Conservation (phyloP, 2,329 filamentous ascomycete genomes). For the Scytalidium lignicola region DNA sequence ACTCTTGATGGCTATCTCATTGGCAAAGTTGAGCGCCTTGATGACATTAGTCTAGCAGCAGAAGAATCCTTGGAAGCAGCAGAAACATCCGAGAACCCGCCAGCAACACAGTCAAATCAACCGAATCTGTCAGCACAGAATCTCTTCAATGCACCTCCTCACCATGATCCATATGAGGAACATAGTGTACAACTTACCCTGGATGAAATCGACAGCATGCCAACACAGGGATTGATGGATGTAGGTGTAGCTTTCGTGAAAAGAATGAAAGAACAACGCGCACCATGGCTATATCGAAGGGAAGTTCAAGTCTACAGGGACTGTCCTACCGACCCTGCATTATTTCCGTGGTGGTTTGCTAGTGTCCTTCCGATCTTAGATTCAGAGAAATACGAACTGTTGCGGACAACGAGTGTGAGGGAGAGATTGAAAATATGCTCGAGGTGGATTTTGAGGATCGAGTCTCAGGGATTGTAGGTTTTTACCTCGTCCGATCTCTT, state of each 20-base stretch:
- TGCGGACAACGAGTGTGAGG: slow-evolving; percentile 70
- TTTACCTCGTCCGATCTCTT: neutral
- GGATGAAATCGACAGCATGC: slow-evolving; percentile 33
- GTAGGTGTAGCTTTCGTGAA: slow-evolving; percentile 62
- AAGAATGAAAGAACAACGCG: slow-evolving; percentile 63
- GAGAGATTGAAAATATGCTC: slow-evolving; percentile 80
- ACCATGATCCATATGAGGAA: slow-evolving; percentile 10
- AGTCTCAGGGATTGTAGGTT: slow-evolving; percentile 8
- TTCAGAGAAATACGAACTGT: slow-evolving; percentile 70
- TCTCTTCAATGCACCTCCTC: slow-evolving; percentile 15
- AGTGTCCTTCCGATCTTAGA: slow-evolving; percentile 74
- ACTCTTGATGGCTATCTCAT: slow-evolving; percentile 72
- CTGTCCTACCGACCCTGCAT: slow-evolving; percentile 67
- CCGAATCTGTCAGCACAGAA: slow-evolving; percentile 13
- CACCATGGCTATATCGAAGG: slow-evolving; percentile 68
- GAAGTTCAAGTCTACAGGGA: slow-evolving; percentile 72
- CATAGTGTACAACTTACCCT: slow-evolving; percentile 1
- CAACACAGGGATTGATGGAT: slow-evolving; percentile 66
- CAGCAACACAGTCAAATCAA: slow-evolving; percentile 10
- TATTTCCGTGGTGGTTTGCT: slow-evolving; percentile 89
- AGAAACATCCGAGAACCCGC: slow-evolving; percentile 45
- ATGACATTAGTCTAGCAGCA: slow-evolving; percentile 76
- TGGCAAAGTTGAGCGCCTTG: slow-evolving; percentile 69
- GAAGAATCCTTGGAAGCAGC: slow-evolving; percentile 71
- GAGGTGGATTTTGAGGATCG: slow-evolving; percentile 62